Evolutionary conservation across 2,329 filamentous ascomycete species (phyloP), one percentile per base, ranked within the genome.

Genomic region (Scytalidium sp.): DNA sequence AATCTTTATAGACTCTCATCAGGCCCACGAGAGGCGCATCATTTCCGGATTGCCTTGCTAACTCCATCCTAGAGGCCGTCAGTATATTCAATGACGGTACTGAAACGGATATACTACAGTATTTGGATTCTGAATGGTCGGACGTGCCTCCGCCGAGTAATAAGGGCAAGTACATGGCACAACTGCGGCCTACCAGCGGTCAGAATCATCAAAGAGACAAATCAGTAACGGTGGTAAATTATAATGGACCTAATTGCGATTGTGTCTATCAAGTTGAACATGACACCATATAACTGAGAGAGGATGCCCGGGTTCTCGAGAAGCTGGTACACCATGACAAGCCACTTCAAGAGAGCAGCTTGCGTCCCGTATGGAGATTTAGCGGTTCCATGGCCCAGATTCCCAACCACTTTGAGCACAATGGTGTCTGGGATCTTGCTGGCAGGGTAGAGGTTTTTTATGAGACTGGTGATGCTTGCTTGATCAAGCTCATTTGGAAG

Each of bases 1-100:
- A 95, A 64, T 93, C 90, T 64, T 94, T 94, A 72, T 86, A 95
- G n/a, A 93, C 83, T 49, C 87, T 81, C 45, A 95, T 72, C 17
- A 96, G 74, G 3, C 88, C 88, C 32, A 87, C 76, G 29, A 96
- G 72, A 46, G 84, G 79, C 44, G 85, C 86, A 49, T 96, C 90
- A 60, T 88, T 87, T 17, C 85, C 85, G 3, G 75, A 79, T 60
- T 83, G 79, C 41, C 81, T 70, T 2, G 80, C 79, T 27, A 85
- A 65, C 32, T 73, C 73, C 54, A 86, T 71, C 45, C 81, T 85
- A 45, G 10, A 25, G 11, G 9, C n/a, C 9, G 49, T 64, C 21
- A 63, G 54, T 32, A 15, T 11, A 21, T 36, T 22, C 5, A 15
- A 49, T 10, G 25, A 13, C 15, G 13, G 41, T 5, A 19, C n/a